Percentiles rank a stretch among this genome's conserved stretches.
phyloP scores from a whole-genome alignment of 768 basidiomycete species.

The Hirschioporus abietinus region DNA sequence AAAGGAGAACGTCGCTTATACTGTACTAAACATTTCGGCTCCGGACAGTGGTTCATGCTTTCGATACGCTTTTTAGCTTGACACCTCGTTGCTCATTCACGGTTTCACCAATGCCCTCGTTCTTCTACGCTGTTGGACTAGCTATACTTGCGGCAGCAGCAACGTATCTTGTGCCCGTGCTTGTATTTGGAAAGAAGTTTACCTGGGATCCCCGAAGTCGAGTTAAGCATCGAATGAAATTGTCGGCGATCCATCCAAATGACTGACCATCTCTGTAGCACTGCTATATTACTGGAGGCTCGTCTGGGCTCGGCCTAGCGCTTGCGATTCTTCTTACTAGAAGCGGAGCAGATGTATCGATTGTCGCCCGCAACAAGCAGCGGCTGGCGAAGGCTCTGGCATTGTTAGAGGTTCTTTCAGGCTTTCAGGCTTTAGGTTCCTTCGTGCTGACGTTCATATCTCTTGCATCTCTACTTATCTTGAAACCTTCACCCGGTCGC shows the following conservation, averaged over 20 bases:
- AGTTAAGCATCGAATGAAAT: background rate
- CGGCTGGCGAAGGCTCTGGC: constrained; percentile 56
- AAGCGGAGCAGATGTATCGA: constrained; percentile 77
- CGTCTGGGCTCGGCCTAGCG: constrained; percentile 72
- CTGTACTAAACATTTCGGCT: too few species aligned
- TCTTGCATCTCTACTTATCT: background rate
- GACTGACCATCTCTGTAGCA: constrained; percentile 43
- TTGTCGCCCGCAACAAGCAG: constrained; percentile 71
- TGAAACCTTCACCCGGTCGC: background rate
- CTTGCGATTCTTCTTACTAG: constrained; percentile 61
- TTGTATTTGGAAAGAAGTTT: background rate
- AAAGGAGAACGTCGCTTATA: too few species aligned
- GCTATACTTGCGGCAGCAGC: background rate
- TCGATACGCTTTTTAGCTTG: background rate
- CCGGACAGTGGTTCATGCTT: too few species aligned
- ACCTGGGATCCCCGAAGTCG: background rate
- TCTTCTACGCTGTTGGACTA: background rate
- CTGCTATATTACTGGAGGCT: constrained; percentile 82
- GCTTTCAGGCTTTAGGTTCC: background rate
- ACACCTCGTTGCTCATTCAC: background rate
- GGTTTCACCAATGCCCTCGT: background rate
- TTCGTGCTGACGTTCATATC: constrained; percentile 1
- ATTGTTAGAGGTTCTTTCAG: constrained; percentile 52
- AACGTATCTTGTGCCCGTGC: background rate
- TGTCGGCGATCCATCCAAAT: background rate